Conservation (phyloP, 805 yeast genomes). For the Metschnikowia hibisci region DNA sequence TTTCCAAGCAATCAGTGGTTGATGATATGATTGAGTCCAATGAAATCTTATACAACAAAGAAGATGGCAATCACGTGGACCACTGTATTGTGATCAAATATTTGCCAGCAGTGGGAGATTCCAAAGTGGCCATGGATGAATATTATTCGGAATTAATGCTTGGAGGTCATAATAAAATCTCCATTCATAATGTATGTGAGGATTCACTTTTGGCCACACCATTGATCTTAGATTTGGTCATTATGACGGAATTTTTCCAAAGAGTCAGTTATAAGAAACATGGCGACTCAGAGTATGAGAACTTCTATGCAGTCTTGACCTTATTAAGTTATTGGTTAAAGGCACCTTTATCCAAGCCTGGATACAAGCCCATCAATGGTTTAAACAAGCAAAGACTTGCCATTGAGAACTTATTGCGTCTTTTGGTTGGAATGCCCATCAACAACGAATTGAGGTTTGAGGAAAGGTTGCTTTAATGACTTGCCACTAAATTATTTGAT, state of each 20-base stretch:
- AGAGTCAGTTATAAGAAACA: conserved; percentile 75
- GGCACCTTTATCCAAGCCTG: conserved; percentile 92
- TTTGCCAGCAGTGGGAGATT: conserved; percentile 90
- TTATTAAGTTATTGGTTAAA: conserved; percentile 93
- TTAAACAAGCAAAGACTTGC: conserved; percentile 93
- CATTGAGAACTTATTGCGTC: conserved; percentile 83
- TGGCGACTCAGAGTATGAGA: conserved; percentile 49
- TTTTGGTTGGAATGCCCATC: conserved; percentile 85
- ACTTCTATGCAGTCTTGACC: conserved; percentile 79
- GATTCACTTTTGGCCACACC: conserved; percentile 95
- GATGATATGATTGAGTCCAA: conserved; percentile 92
- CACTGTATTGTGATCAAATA: conserved; percentile 95
- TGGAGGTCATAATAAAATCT: conserved; percentile 94
- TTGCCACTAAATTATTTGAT: too few species aligned
- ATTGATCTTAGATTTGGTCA: conserved; percentile 83
- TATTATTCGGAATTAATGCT: conserved; percentile 95
- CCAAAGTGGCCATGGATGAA: conserved; percentile 98
- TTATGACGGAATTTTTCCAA: conserved; percentile 84
- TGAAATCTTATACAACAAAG: conserved; percentile 75
- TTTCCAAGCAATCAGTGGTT: conserved; percentile 86
- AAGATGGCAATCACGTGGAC: conserved; percentile 73
- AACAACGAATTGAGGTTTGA: conserved; percentile 91
- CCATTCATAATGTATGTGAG: conserved; percentile 94
- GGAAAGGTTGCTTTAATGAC: conserved; percentile 61
- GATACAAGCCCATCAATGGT: conserved; percentile 86